Base-by-base conservation (phyloP, 140 eudicot species). In the Flaveria floridana region DNA sequence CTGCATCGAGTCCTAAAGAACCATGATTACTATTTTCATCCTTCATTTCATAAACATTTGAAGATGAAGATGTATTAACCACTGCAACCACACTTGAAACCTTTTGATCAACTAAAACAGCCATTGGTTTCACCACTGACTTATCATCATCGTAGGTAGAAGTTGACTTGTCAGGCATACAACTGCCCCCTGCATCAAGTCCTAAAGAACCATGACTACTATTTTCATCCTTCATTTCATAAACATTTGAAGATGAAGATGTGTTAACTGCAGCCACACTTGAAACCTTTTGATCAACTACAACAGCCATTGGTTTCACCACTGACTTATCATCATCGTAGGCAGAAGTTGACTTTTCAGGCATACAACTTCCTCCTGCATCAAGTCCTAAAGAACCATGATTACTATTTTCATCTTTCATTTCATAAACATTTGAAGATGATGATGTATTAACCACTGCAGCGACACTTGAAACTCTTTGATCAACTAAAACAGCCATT, bases 211-310 rank as follows among this genome's bases (percentile, higher is more conserved):
- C 68, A 76, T 18, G 62, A 42, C 76, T 76, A 68, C 53, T 68
- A 67, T 74, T 80, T 77, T 77, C 87, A 61, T 76, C 80, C 75
- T 87, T 82, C 65, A 66, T 70, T 48, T 23, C 72, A 71, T 75
- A 25, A 12, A 61, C 42, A 79, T 66, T 75, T 30, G 39, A 34
- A 34, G 41, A 34, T 34, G 41, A 64, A 56, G 81, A 64, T 6
- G 13, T 28, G 72, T 53, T 71, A 51, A 25, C 67, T 14, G 67
- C 19, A 25, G 67, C 67, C 42, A 53, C 73, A 51, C 37, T 76
- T 42, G 79, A 30, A 65, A 73, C 74, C 48, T 18, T 76, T 57
- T 20, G 68, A 68, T 80, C 82, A 44, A 62, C 21, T 63, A 66
- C 37, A 73, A 48, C 87, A 72, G 57, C 77, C 34, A 71, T 64